Evolutionary conservation across 2,329 filamentous ascomycete species (phyloP), one percentile per base, ranked within the genome.

Genomic region (Colletotrichum musicola): DNA sequence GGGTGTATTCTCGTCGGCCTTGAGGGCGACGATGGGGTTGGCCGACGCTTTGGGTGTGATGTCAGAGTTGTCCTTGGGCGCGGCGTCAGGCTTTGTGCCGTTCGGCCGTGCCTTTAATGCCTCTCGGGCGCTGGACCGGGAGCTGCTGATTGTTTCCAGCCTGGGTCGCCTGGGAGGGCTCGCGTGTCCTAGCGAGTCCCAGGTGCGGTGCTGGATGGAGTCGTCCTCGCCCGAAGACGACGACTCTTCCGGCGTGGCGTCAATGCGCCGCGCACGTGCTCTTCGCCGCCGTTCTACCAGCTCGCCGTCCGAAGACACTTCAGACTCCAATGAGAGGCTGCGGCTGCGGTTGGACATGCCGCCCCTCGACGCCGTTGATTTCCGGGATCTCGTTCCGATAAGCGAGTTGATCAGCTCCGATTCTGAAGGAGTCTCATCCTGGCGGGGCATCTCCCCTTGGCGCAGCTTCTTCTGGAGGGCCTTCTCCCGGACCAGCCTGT

Each of bases 141-240:
- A 81, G 75, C 84, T 84, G 57, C 78, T 68, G 18, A 86, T 86
- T 10, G 84, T 86, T 65, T 83, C 80, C 42, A 86, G 76, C 72
- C 81, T 83, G 4, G 83, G 82, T 53, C 81, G 78, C 69, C 81
- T 80, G 0, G 79, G 81, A 42, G 77, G 80, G 35, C 75, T 76
- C 42, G 73, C 71, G 46, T 75, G 77, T 71, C 72, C 75, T 53
- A 72, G 44, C 22, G 72, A 64, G 54, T 74, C 68, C 49, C 72
- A 72, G 55, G 66, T 71, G 54, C 61, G 72, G 16, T 72, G 71
- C 63, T 72, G 55, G 4, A 47, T n/a, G 13, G 72, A 59, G 54
- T 71, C 68, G 59, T 73, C 73, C 40, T 77, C 77, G 6, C 79
- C 77, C 22, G 78, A 75, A 10, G 75, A 77, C 5, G 73, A 72